Percentiles rank a stretch among this genome's conserved stretches.
Conservation (phyloP, 345 rosid genomes). For the Pseudoturritis turrita region DNA sequence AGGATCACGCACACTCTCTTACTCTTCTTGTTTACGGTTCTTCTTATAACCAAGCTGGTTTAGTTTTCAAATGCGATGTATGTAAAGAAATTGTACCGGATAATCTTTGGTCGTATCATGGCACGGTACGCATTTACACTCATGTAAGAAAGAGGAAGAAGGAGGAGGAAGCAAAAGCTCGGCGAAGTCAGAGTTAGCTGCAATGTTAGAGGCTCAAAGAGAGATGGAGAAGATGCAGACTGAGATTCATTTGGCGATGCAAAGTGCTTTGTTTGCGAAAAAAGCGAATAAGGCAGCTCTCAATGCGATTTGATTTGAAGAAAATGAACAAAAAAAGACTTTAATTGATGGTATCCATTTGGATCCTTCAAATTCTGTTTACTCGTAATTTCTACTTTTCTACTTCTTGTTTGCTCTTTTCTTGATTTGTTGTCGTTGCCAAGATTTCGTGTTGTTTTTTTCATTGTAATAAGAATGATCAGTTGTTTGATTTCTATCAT, state of each 20-base stretch:
- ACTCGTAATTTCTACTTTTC: background rate
- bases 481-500: too few relatives aligned
- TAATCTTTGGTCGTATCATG: conserved; percentile 12
- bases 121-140: conserved; percentile 21
- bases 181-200: background rate
- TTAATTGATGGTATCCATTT: background rate
- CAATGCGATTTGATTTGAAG: background rate
- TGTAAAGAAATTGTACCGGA: conserved; percentile 17
- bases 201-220: conserved; percentile 27
- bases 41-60: conserved; percentile 8
- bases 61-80: background rate
- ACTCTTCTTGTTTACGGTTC: background rate
- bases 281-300: conserved; percentile 6
- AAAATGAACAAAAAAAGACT: background rate
- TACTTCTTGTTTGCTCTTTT: too few relatives aligned
- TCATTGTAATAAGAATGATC: too few relatives aligned
- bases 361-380: background rate
- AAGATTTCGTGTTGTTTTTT: too few relatives aligned
- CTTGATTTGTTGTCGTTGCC: too few relatives aligned
- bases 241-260: conserved; percentile 15
- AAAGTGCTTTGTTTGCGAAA: background rate
- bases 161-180: conserved; percentile 15
- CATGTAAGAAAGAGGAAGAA: background rate
- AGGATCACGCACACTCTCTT: conserved; percentile 16
- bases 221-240: conserved; percentile 16